These are phyloP conservation scores for Metschnikowia picachoensis DNA, from an alignment of 805 yeast genomes.

Conservation along the genomic window DNA sequence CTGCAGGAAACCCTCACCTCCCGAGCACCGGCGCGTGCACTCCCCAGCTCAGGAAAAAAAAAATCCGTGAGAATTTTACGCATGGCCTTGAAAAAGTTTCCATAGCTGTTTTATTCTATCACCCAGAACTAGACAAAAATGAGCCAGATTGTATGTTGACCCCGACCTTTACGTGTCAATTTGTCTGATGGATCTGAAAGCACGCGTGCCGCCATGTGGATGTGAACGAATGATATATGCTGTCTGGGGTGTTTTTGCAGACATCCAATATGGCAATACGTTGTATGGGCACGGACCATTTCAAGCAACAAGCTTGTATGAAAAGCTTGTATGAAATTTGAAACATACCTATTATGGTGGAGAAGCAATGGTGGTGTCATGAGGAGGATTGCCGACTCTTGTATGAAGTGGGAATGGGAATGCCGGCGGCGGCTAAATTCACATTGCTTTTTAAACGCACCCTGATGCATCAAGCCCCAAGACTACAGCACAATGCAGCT, in stretches of 20 bases:
- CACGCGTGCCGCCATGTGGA: too few species aligned
- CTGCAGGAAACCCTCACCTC: constrained; percentile 7
- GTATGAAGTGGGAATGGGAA: background rate
- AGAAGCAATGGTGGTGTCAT: too few species aligned
- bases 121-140: constrained; percentile 23
- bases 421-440: constrained; percentile 1
- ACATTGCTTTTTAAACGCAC: background rate
- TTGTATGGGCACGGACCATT: too few species aligned
- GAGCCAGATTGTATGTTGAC: constrained; percentile 33
- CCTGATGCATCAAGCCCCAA: too few species aligned
- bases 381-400: too few species aligned
- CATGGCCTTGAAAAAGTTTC: constrained; percentile 16
- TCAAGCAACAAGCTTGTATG: too few species aligned
- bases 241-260: too few species aligned
- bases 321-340: too few species aligned
- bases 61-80: constrained; percentile 20
- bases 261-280: too few species aligned
- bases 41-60: constrained; percentile 11
- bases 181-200: too few species aligned
- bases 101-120: constrained; percentile 23
- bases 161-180: background rate
- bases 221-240: too few species aligned
- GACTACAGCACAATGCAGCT: too few species aligned
- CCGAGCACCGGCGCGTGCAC: constrained; percentile 9
- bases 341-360: background rate